Evolutionary conservation across 192 early-diverging fungal genomes (phyloP).

Genomic region (Coemansia erecta): DNA sequence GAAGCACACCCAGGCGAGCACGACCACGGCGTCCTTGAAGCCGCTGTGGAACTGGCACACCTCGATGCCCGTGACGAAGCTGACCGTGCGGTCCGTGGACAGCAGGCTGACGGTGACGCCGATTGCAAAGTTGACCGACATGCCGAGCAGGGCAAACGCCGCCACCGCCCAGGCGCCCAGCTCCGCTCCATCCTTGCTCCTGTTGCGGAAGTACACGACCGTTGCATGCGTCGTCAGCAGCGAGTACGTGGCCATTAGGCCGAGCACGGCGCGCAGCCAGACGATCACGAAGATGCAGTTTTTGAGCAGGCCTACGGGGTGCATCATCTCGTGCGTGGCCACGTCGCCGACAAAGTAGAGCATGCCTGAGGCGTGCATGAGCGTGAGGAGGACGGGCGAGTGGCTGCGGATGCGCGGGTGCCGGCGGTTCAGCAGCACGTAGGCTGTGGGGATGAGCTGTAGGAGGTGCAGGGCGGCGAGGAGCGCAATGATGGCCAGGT

Average conservation of each 20-base stretch:
- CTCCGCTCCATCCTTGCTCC: not conserved
- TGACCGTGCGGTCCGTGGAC: constrained; percentile 11
- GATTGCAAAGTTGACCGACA: not conserved
- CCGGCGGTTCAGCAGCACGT: constrained; percentile 25
- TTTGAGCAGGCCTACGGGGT: constrained; percentile 4
- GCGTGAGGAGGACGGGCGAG: constrained; percentile 1
- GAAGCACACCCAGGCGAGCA: constrained; percentile 11
- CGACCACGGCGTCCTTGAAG: constrained; percentile 19
- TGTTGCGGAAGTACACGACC: constrained; percentile 7
- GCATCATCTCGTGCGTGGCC: constrained; percentile 29
- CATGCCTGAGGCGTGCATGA: constrained; percentile 11
- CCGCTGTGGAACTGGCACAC: constrained; percentile 20
- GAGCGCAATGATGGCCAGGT: constrained; percentile 18
- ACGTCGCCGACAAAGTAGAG: constrained; percentile 46
- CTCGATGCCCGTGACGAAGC: constrained; percentile 12
- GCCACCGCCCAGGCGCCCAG: not conserved
- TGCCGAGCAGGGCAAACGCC: not conserved
- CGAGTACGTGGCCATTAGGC: constrained; percentile 13
- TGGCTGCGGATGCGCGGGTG: constrained; percentile 24
- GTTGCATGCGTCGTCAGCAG: constrained; percentile 6
- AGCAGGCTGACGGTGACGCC: constrained; percentile 17
- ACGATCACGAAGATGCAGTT: constrained; percentile 33
- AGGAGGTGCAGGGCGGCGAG: constrained; percentile 13
- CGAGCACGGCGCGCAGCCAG: constrained; percentile 39
- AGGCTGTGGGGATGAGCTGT: constrained; percentile 21